Percentiles rank a stretch among this genome's conserved stretches.
These are phyloP conservation scores for Colletotrichum lindemuthianum DNA, from an alignment of 2,329 filamentous ascomycete species.

Conservation along the genomic window DNA sequence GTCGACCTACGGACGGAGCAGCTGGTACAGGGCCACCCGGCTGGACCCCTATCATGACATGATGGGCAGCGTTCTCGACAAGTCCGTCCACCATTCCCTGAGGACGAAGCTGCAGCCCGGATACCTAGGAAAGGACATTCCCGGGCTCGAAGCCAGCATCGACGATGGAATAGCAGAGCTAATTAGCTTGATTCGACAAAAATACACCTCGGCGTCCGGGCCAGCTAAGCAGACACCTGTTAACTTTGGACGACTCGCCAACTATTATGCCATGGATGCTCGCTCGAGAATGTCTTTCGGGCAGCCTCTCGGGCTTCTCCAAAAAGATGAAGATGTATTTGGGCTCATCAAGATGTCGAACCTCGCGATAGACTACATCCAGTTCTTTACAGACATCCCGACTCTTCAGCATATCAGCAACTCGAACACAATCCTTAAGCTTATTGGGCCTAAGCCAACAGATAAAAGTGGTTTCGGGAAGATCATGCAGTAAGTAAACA, in stretches of 20 bases:
- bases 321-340: slow-evolving; percentile 16
- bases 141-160: slow-evolving; percentile 32
- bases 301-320: slow-evolving; percentile 7
- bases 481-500: slow-evolving; percentile 16
- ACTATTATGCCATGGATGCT: slow-evolving; percentile 33
- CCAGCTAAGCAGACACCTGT: slow-evolving; percentile 11
- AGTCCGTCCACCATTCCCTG: slow-evolving; percentile 31
- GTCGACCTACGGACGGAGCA: slow-evolving; percentile 48
- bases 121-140: slow-evolving; percentile 36
- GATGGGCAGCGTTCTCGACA: slow-evolving; percentile 38
- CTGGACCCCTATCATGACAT: slow-evolving; percentile 55
- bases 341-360: slow-evolving; percentile 14
- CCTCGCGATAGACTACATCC: slow-evolving; percentile 18
- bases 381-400: slow-evolving; percentile 29
- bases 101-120: slow-evolving; percentile 33
- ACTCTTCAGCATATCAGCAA: slow-evolving; percentile 10
- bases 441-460: slow-evolving; percentile 12
- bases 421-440: not conserved
- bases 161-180: slow-evolving; percentile 29
- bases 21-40: slow-evolving; percentile 59
- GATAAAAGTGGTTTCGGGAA: slow-evolving; percentile 25
- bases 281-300: slow-evolving; percentile 27
- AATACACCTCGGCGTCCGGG: not conserved
- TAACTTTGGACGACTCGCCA: slow-evolving; percentile 35
- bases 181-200: slow-evolving; percentile 22